phyloP scores from a whole-genome alignment of 2,329 filamentous ascomycete species.

The Epichloe aotearoae region DNA sequence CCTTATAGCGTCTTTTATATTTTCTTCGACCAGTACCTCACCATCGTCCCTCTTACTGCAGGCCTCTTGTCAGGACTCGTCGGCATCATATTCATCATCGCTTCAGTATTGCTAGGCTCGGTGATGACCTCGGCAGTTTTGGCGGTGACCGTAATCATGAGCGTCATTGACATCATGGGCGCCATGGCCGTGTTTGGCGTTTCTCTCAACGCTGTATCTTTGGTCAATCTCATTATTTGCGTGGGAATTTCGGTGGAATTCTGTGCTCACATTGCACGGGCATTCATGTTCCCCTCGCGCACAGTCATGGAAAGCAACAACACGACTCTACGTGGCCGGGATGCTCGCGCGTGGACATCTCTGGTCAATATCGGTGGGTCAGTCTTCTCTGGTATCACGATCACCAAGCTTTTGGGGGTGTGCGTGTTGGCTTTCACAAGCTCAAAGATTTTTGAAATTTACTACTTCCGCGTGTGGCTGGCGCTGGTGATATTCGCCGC shows the following conservation, averaged over 20 bases:
- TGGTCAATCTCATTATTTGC: conserved; percentile 95
- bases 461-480: conserved; percentile 96
- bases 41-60: conserved; percentile 67
- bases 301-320: conserved; percentile 67
- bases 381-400: conserved; percentile 90
- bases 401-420: conserved; percentile 90
- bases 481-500: conserved; percentile 83
- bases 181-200: conserved; percentile 85
- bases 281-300: conserved; percentile 84
- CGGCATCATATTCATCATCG: conserved; percentile 71
- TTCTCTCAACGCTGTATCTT: conserved; percentile 83
- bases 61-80: conserved; percentile 72
- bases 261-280: conserved; percentile 89
- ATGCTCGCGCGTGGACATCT: conserved; percentile 82
- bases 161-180: conserved; percentile 82
- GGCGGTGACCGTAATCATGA: conserved; percentile 82
- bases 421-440: conserved; percentile 85
- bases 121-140: conserved; percentile 70
- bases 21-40: conserved; percentile 94
- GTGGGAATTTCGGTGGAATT: conserved; percentile 96
- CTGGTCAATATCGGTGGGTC: conserved; percentile 89
- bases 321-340: conserved; percentile 64
- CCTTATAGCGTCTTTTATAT: conserved; percentile 97
- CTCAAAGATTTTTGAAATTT: conserved; percentile 98
- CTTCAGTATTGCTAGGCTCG: conserved; percentile 71